Percentiles rank a stretch among this genome's conserved stretches.
Evolutionary conservation across 805 yeast genomes (phyloP).

Genomic region (Candida boleticola): DNA sequence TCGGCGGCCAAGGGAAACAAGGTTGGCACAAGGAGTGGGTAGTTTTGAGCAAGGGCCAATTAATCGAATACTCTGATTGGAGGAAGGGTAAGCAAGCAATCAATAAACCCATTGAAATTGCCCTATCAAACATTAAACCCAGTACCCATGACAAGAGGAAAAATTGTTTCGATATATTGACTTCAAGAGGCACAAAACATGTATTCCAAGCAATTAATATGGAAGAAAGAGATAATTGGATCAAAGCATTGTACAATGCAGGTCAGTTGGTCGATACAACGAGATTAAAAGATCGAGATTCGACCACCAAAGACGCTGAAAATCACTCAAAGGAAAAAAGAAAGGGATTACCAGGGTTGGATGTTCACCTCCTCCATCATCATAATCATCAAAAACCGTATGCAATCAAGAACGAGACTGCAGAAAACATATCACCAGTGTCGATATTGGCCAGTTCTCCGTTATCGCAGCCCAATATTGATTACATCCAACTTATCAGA

Average conservation of each 20-base stretch:
- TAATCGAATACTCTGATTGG: constrained; percentile 79
- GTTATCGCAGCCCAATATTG: constrained; percentile 12
- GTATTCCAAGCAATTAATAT: constrained; percentile 73
- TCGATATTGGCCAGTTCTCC: constrained; percentile 26
- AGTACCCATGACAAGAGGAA: constrained; percentile 45
- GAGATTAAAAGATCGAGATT: constrained; percentile 15
- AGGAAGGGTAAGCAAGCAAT: constrained; percentile 62
- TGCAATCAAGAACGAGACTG: neutral
- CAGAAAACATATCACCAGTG: constrained; percentile 27
- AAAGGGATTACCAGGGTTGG: neutral
- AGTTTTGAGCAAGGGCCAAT: constrained; percentile 62
- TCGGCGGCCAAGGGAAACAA: constrained; percentile 58
- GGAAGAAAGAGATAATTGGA: constrained; percentile 69
- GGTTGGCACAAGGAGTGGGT: constrained; percentile 94
- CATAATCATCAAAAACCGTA: neutral
- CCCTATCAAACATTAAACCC: constrained; percentile 62
- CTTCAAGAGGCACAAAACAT: constrained; percentile 63
- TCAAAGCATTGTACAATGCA: constrained; percentile 59
- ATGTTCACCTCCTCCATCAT: neutral
- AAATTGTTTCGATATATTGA: constrained; percentile 71
- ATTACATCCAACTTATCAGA: constrained; percentile 39
- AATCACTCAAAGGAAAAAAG: neutral
- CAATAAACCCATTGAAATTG: constrained; percentile 66
- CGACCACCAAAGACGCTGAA: too few species aligned
- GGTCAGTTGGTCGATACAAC: constrained; percentile 39